Conservation (phyloP, 306 rosid genomes). For the Sphenostylis stenocarpa region DNA sequence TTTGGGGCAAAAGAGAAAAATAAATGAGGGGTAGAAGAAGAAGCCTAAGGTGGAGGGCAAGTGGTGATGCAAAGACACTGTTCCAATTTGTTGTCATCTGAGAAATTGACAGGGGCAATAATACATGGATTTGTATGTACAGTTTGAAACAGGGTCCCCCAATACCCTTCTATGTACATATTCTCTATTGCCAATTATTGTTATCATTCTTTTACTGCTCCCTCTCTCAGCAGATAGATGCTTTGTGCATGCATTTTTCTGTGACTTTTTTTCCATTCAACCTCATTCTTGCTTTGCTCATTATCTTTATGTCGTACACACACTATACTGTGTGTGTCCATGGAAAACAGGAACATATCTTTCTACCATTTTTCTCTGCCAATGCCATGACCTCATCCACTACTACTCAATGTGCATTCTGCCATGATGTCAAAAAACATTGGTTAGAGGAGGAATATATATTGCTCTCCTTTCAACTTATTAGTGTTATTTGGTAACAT, state of each 20-base stretch:
- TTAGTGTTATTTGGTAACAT: background rate
- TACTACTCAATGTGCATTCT: background rate
- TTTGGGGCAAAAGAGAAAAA: background rate
- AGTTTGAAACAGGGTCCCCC: conserved; percentile 48
- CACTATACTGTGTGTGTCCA: background rate
- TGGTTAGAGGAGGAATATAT: background rate
- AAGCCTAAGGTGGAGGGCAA: conserved; percentile 33
- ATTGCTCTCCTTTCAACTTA: background rate
- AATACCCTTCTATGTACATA: conserved; percentile 10
- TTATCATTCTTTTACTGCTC: conserved; percentile 34
- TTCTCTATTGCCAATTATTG: conserved; percentile 51
- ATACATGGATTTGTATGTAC: conserved; percentile 57
- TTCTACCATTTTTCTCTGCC: conserved; percentile 10
- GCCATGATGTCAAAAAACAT: conserved; percentile 5
- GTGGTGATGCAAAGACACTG: conserved; percentile 46
- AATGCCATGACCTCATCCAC: conserved; percentile 5
- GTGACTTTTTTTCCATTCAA: conserved; percentile 4
- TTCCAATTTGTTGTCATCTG: conserved; percentile 50
- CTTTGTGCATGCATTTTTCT: conserved; percentile 18
- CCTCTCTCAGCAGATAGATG: background rate
- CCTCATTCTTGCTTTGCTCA: background rate
- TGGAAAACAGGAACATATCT: background rate
- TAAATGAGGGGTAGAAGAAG: conserved; percentile 19
- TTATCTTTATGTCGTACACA: background rate
- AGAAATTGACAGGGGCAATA: conserved; percentile 63